Percentiles rank a stretch among this genome's conserved stretches.
Conservation (phyloP, 2,329 filamentous ascomycete species). For the Metarhizium robertsii region DNA sequence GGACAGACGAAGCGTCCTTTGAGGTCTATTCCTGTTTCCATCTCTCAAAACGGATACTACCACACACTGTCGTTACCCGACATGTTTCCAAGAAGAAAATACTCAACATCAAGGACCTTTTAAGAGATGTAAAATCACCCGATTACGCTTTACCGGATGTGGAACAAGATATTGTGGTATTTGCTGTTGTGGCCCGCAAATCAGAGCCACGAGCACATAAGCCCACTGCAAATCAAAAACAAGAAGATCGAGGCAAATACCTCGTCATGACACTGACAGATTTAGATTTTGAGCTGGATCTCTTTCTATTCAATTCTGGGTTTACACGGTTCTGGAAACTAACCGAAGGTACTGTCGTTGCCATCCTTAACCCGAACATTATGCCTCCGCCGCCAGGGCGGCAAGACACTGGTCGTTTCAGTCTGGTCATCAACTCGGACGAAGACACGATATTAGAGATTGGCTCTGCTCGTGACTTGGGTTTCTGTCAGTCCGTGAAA, state of each 20-base stretch:
- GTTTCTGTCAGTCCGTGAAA: slow-evolving; percentile 76
- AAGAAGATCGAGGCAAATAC: slow-evolving; percentile 66
- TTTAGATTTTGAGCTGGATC: slow-evolving; percentile 79
- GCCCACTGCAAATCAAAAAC: slow-evolving; percentile 30
- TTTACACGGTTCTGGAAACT: slow-evolving; percentile 93
- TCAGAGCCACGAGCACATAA: slow-evolving; percentile 64
- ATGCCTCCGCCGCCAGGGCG: slow-evolving; percentile 75
- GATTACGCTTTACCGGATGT: slow-evolving; percentile 72
- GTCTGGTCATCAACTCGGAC: slow-evolving; percentile 73
- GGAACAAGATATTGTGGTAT: slow-evolving; percentile 81
- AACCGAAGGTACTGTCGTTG: slow-evolving; percentile 81
- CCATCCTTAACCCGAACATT: slow-evolving; percentile 82
- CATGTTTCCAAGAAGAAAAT: slow-evolving; percentile 70
- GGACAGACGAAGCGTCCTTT: slow-evolving; percentile 43
- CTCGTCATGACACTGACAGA: slow-evolving; percentile 88
- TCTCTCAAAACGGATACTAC: slow-evolving; percentile 71
- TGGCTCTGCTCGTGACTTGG: slow-evolving; percentile 73
- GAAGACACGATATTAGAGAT: slow-evolving; percentile 87
- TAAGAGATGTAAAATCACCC: slow-evolving; percentile 73
- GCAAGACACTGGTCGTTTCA: slow-evolving; percentile 74
- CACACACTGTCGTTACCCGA: slow-evolving; percentile 70
- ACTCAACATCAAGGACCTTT: slow-evolving; percentile 69
- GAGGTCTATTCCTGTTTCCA: slow-evolving; percentile 83
- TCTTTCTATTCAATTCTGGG: slow-evolving; percentile 85
- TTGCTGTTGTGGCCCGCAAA: slow-evolving; percentile 82